Conservation (phyloP, 345 rosid genomes). For the Eutrema yunnanense region DNA sequence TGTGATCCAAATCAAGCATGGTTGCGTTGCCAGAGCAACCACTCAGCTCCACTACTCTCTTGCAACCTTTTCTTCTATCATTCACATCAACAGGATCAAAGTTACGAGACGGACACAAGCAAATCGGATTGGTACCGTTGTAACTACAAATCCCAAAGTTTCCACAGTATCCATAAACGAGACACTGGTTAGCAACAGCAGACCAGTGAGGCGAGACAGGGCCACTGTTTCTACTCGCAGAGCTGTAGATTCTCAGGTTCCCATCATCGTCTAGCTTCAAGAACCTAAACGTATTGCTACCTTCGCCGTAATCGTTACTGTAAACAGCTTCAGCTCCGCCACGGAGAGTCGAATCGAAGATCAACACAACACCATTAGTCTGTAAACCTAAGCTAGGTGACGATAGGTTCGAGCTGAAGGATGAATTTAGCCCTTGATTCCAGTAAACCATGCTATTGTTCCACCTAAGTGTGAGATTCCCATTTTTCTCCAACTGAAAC, state of each 20-base stretch:
- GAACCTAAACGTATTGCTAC: conserved; percentile 44
- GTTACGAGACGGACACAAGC: conserved; percentile 58
- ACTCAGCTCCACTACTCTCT: conserved; percentile 42
- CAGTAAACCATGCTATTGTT: conserved; percentile 38
- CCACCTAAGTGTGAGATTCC: conserved; percentile 60
- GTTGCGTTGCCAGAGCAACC: conserved; percentile 38
- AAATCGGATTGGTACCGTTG: conserved; percentile 36
- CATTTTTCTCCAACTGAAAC: conserved; percentile 34
- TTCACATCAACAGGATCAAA: conserved; percentile 44
- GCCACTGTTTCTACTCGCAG: conserved; percentile 18
- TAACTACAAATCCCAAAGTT: conserved; percentile 57
- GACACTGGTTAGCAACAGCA: conserved; percentile 53
- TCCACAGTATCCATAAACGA: conserved; percentile 57
- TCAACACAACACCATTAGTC: conserved; percentile 35
- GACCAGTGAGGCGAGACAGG: conserved; percentile 36
- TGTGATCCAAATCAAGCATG: conserved; percentile 44
- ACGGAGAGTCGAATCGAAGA: conserved; percentile 28
- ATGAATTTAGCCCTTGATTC: conserved; percentile 53
- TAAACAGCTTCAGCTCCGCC: conserved; percentile 29
- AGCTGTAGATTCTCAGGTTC: conserved; percentile 55
- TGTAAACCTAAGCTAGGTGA: conserved; percentile 39
- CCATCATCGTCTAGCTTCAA: conserved; percentile 54
- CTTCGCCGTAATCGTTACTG: conserved; percentile 55
- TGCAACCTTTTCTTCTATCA: conserved; percentile 52
- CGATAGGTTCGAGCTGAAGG: conserved; percentile 37